These are phyloP conservation scores for Penicillium malachiteum DNA, from an alignment of 495 filamentous ascomycete species.

Conservation along the genomic window DNA sequence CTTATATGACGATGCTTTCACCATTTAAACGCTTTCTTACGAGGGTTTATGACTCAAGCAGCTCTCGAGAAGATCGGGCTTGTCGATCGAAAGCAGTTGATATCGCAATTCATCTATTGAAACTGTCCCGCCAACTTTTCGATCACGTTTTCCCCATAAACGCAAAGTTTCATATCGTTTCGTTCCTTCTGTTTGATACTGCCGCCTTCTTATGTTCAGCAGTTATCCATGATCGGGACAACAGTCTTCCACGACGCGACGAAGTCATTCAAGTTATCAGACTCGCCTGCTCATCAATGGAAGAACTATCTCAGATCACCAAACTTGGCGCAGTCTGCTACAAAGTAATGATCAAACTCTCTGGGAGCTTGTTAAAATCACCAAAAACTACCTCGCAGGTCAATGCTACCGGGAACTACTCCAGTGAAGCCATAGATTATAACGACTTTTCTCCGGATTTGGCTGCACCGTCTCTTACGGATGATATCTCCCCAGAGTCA, in stretches of 20 bases:
- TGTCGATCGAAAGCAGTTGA: constrained; percentile 40
- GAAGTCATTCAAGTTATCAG: constrained; percentile 38
- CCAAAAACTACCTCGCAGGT: background rate
- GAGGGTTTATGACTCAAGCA: constrained; percentile 14
- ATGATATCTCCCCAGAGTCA: constrained; percentile 5
- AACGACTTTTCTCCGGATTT: background rate
- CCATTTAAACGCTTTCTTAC: constrained; percentile 45
- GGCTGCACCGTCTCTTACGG: background rate
- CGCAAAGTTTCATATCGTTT: constrained; percentile 50
- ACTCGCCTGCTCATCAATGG: constrained; percentile 37
- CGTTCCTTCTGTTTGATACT: constrained; percentile 54
- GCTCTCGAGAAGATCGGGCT: constrained; percentile 27
- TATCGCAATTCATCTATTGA: constrained; percentile 39
- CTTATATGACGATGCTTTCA: constrained; percentile 45
- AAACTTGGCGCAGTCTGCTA: constrained; percentile 31
- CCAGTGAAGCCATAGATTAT: background rate
- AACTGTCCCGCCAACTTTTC: constrained; percentile 39
- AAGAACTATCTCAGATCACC: constrained; percentile 32
- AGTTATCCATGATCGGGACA: constrained; percentile 46
- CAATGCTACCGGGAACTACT: background rate
- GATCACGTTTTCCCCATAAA: constrained; percentile 42
- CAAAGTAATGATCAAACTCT: constrained; percentile 20
- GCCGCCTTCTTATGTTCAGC: constrained; percentile 50
- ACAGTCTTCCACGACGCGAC: constrained; percentile 41
- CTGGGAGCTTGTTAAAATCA: constrained; percentile 8